Percentiles rank a stretch among this genome's conserved stretches.
Evolutionary conservation across 148 eudicot genomes (phyloP).

Genomic region (Diospyros kaki): DNA sequence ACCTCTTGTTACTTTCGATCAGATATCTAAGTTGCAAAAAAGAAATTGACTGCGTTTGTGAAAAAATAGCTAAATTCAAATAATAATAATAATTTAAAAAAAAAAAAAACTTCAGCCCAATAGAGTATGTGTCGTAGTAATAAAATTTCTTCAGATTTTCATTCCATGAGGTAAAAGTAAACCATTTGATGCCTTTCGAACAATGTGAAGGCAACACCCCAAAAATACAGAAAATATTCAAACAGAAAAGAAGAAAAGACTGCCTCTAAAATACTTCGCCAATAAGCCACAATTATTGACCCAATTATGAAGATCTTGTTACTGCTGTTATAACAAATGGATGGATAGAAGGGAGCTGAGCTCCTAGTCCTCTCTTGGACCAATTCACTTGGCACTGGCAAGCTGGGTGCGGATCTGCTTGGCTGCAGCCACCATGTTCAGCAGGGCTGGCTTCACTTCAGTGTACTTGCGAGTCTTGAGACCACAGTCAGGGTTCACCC

Average conservation of each 20-base stretch:
- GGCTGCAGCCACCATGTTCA: conserved; percentile 81
- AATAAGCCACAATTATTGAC: conserved; percentile 3
- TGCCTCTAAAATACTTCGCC: not conserved
- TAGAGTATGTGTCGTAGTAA: too few relatives aligned
- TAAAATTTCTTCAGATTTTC: not conserved
- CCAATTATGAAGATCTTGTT: not conserved
- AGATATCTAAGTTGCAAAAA: too few relatives aligned
- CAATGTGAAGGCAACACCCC: conserved; percentile 4
- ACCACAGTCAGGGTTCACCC: conserved; percentile 99
- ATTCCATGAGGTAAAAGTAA: not conserved
- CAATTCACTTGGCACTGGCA: conserved; percentile 67
- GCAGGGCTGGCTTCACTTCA: conserved; percentile 83
- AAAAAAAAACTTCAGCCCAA: too few relatives aligned
- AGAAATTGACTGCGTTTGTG: too few relatives aligned
- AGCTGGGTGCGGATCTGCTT: conserved; percentile 79
- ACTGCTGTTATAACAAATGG: not conserved
- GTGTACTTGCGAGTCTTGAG: conserved; percentile 92
- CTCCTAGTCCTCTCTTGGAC: not conserved
- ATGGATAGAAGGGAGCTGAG: not conserved
- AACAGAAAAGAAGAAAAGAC: not conserved
- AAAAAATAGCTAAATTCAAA: too few relatives aligned
- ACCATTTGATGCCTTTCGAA: not conserved
- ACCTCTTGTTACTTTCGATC: too few relatives aligned
- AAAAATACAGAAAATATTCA: not conserved
- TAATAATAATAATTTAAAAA: too few relatives aligned